Evolutionary conservation across 305 asterid species (phyloP), one percentile per base, ranked within the genome.

Genomic region (Ilex paraguariensis): DNA sequence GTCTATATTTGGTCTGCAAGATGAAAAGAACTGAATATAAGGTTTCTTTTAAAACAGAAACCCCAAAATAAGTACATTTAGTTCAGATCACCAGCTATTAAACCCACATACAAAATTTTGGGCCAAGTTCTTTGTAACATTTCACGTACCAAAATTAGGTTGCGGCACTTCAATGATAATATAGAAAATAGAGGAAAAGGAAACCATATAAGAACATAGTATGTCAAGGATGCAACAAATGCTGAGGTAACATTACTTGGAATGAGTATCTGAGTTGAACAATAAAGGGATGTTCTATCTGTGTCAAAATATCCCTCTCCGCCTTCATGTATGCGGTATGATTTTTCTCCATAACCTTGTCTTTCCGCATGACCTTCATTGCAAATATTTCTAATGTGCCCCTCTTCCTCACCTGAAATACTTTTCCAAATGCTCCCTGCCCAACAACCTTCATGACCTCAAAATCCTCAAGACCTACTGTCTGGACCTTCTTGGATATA

Each of bases 301-400:
- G 69, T 30, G 84, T 79, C 73, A 79, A 66, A 33, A 82, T 78
- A 62, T 81, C 87, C 71, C 87, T 76, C 74, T 82, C 84, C 9
- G 81, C 81, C 72, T 72, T 82, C 87, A 76, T 82, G 60, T 82
- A 78, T 28, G 70, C 80, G 31, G 79, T 79, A 32, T 81, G 87
- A 56, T 79, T 76, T 57, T 78, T 81, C 81, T 79, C 87, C 82
- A 76, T 69, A 52, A 81, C 79, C 65, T 76, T 81, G 65, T 81
- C 87, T 68, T 82, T 82, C 48, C 82, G 55, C 84, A 79, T 79
- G 54, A 81, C 84, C 79, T 81, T 81, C 87, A 81, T 81, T 32
- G 84, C 87, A 62, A 60, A 81, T 40, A 79, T 79, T 61, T 78
- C 80, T 21, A 62, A 59, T 12, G 87, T 63, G 7, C 79, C 77